Conservation (phyloP, 768 basidiomycete genomes). For the Udeniomyces megalosporus region DNA sequence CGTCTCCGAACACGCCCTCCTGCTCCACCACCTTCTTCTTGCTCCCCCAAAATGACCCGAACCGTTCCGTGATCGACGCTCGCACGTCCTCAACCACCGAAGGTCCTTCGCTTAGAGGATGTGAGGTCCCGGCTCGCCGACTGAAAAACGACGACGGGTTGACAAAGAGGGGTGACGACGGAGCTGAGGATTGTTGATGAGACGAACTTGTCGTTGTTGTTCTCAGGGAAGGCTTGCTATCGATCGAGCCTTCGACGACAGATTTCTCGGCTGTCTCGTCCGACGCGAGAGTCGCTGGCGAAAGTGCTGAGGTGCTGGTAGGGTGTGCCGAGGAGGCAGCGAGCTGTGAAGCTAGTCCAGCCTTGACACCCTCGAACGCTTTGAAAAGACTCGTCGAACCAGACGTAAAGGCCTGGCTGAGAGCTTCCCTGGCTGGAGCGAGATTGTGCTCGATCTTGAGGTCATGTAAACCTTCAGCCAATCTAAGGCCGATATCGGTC, state of each 20-base stretch:
- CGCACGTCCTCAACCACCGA: neutral
- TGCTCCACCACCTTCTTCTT: neutral
- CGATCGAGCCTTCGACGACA: no score
- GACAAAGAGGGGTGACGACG: neutral
- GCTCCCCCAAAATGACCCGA: no score
- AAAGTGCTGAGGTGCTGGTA: neutral
- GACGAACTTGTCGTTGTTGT: neutral
- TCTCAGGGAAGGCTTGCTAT: neutral
- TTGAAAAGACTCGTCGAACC: conserved; percentile 72
- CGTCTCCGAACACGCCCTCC: neutral
- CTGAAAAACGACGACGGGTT: neutral
- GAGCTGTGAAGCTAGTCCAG: conserved; percentile 31
- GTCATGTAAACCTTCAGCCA: conserved; percentile 87
- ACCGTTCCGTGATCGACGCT: no score
- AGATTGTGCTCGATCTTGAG: conserved; percentile 82
- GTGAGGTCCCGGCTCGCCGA: neutral
- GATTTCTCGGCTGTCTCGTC: neutral
- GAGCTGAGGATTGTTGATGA: neutral
- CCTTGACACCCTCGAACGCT: conserved; percentile 70
- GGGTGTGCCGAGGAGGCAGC: neutral
- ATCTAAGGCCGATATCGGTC: conserved; percentile 74
- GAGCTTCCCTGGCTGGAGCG: conserved; percentile 80
- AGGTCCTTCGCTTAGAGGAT: neutral
- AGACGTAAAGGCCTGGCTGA: conserved; percentile 53
- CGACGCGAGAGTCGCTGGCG: neutral